Percentiles rank a stretch among this genome's conserved stretches.
Conservation (phyloP, 371 early-diverging fungal genomes). For the Mucor velutinosus region DNA sequence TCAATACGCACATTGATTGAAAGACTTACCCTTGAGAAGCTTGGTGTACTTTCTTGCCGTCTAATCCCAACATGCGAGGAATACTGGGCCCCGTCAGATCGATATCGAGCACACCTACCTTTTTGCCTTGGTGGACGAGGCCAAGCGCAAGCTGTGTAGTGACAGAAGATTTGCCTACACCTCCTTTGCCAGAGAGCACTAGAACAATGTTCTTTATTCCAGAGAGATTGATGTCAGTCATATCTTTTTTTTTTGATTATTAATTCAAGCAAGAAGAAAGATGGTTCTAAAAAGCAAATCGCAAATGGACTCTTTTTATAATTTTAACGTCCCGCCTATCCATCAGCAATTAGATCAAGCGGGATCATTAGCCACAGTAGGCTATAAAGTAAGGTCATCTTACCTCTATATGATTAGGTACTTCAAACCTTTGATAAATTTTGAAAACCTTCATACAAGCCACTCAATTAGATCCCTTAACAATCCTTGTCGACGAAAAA, state of each 20-base stretch:
- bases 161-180: constrained; percentile 90
- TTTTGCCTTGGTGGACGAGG: constrained; percentile 53
- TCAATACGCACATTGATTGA: neutral
- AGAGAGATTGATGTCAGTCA: constrained; percentile 37
- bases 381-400: too few species aligned
- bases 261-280: neutral
- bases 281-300: neutral
- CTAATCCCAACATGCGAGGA: constrained; percentile 81
- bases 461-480: too few species aligned
- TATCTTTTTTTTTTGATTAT: constrained; percentile 7
- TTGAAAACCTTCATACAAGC: too few species aligned
- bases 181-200: constrained; percentile 95
- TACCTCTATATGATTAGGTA: too few species aligned
- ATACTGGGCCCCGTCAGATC: constrained; percentile 96
- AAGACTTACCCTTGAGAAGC: constrained; percentile 61
- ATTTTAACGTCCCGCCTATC: neutral
- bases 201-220: constrained; percentile 74
- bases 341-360: too few species aligned
- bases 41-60: constrained; percentile 78
- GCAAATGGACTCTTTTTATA: neutral
- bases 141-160: constrained; percentile 68
- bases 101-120: constrained; percentile 89
- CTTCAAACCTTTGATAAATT: too few species aligned
- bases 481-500: too few species aligned
- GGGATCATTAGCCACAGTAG: too few species aligned